Evolutionary conservation across 257 asterid genomes (phyloP), one percentile per base, ranked within the genome.

Genomic region (Voacanga thouarsii): DNA sequence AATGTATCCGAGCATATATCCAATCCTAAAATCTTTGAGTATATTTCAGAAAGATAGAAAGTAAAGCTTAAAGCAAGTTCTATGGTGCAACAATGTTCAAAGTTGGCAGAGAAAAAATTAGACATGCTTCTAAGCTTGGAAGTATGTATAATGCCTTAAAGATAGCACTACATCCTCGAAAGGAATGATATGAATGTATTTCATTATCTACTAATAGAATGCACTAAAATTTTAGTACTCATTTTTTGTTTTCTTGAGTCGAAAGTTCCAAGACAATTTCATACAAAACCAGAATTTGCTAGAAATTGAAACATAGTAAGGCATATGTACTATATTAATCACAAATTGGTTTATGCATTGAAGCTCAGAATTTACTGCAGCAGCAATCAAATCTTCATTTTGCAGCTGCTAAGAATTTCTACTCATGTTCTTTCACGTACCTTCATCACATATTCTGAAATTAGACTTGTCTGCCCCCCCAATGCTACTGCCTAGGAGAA

Each of bases 21-120:
- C 92, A 94, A 82, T 76, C 99, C 98, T 88, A 94, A 88, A 89
- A 94, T 91, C 97, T 94, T 90, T 91, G 86, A 84, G 77, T 68
- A 86, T 77, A 84, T 84, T 83, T 86, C 86, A 88, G 90, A 85
- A 79, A 71, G 85, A 83, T 44, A 63, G 30, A 82, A 75, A 75
- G 77, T 47, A 59, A 68, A 49, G 51, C 77, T 67, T 77, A 69
- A 79, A 28, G 77, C 55, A 30, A 18, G 71, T 53, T 67, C 77
- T 10, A 41, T 39, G 41, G 51, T 76, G 49, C 28, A 15, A 51
- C 65, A n/a, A 30, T 18, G 56, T 41, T 14, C n/a, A 39, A 44
- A 66, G 12, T 0, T 24, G 37, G 18, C 44, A 72, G 16, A 9
- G n/a, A 50, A 26, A 11, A 14, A 15, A 14, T 33, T 18, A 7